phyloP scores from a whole-genome alignment of 164 flowering plant genomes.

The Saururus chinensis region DNA sequence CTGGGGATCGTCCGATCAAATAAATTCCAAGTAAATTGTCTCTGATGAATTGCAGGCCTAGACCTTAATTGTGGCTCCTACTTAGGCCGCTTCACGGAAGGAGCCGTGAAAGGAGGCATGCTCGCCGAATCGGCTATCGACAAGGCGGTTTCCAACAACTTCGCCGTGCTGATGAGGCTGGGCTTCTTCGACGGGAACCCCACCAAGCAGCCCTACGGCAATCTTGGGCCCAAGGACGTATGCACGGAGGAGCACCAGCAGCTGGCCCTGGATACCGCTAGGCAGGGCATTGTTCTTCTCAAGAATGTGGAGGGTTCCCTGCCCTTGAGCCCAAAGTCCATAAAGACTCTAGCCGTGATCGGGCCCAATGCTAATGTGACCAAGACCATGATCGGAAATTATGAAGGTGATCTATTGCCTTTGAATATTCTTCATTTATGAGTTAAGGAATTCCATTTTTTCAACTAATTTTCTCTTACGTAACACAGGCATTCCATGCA shows the following conservation, averaged over 20 bases:
- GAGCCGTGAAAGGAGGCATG: conserved; percentile 49
- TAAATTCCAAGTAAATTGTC: background rate
- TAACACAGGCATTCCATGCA: conserved; percentile 70
- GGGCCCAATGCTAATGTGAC: conserved; percentile 96
- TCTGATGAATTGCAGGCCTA: conserved; percentile 36
- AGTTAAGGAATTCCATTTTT: background rate
- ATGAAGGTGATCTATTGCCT: conserved; percentile 43
- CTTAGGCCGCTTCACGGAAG: conserved; percentile 48
- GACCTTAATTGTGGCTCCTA: conserved; percentile 74
- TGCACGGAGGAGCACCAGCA: conserved; percentile 54
- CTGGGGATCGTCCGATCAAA: too few species aligned
- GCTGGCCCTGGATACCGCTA: conserved; percentile 77
- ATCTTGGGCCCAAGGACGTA: conserved; percentile 72
- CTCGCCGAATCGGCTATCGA: conserved; percentile 46
- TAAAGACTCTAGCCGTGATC: conserved; percentile 74
- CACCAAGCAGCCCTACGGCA: conserved; percentile 47
- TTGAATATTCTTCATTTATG: background rate
- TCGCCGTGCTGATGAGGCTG: conserved; percentile 64
- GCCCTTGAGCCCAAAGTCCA: conserved; percentile 50
- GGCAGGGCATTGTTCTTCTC: conserved; percentile 88
- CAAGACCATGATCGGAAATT: conserved; percentile 86
- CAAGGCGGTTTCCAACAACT: conserved; percentile 53
- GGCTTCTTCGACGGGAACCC: conserved; percentile 91
- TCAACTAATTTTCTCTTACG: background rate
- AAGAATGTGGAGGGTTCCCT: conserved; percentile 50